Evolutionary conservation across 1,284 basidiomycete genomes (phyloP).

Genomic region (Pyrrhoderma noxium): DNA sequence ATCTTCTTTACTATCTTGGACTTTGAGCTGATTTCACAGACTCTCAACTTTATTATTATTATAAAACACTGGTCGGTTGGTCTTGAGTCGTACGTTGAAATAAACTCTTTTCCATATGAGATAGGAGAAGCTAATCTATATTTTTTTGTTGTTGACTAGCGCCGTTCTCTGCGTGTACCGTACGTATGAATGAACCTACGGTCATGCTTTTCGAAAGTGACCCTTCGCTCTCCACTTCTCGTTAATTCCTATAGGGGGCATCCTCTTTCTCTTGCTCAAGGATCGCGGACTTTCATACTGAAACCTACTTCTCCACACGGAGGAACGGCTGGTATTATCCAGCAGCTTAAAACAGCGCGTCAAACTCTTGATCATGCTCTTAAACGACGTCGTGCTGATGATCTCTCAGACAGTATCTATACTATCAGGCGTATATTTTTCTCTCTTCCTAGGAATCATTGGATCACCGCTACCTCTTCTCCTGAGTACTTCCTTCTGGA

Average conservation of each 20-base stretch:
- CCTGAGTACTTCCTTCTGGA: background rate
- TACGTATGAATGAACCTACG: constrained; percentile 17
- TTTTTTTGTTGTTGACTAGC: background rate
- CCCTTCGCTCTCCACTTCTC: background rate
- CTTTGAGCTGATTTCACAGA: too few relatives aligned
- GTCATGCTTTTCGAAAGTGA: constrained; percentile 9
- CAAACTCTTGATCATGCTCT: constrained; percentile 1
- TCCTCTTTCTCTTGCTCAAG: too few relatives aligned
- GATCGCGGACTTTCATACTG: too few relatives aligned
- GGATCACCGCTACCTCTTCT: background rate
- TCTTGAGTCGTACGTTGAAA: background rate
- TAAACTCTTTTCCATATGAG: background rate
- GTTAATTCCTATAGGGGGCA: too few relatives aligned
- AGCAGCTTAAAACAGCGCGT: background rate
- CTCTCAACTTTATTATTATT: too few relatives aligned
- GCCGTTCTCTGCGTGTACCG: background rate
- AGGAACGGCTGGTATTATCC: background rate
- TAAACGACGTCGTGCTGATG: background rate
- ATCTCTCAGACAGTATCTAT: background rate
- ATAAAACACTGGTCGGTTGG: too few relatives aligned
- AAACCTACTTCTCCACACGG: too few relatives aligned
- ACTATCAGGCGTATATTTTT: constrained; percentile 2
- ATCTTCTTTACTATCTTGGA: background rate
- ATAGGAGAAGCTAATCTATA: background rate
- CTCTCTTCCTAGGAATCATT: background rate